Conservation (phyloP, 2,329 filamentous ascomycete genomes). For the Fusarium agapanthi region DNA sequence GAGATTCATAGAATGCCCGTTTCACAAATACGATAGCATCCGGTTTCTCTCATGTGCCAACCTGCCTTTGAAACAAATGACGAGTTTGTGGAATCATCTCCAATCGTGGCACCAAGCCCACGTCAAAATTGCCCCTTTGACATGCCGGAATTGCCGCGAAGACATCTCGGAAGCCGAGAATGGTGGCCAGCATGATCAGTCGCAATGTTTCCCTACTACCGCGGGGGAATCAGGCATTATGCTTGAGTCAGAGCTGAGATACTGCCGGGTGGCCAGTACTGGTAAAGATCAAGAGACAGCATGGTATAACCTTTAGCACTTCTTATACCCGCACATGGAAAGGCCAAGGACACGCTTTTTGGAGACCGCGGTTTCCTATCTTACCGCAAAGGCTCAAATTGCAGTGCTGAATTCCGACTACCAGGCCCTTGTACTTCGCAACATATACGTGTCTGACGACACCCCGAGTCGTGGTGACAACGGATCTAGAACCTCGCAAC, state of each 20-base stretch:
- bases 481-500: too few relatives aligned
- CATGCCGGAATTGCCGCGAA: too few relatives aligned
- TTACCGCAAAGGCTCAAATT: neutral
- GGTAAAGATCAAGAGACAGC: rapidly evolving
- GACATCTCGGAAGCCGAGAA: rapidly evolving
- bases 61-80: rapidly evolving
- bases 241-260: rapidly evolving
- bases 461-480: neutral
- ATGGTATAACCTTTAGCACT: rapidly evolving
- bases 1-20: neutral
- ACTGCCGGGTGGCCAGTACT: rapidly evolving
- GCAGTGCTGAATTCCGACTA: rapidly evolving
- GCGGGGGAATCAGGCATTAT: neutral
- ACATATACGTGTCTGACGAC: neutral
- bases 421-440: rapidly evolving
- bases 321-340: neutral
- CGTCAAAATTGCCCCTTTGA: rapidly evolving
- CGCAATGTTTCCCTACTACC: too few relatives aligned
- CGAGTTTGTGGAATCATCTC: neutral
- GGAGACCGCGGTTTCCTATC: neutral
- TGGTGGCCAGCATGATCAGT: too few relatives aligned
- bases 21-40: neutral
- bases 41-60: rapidly evolving
- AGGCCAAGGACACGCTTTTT: neutral
- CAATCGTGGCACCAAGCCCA: rapidly evolving